Base-by-base conservation (phyloP, 768 basidiomycete genomes). In the Suillus ampliporus region DNA sequence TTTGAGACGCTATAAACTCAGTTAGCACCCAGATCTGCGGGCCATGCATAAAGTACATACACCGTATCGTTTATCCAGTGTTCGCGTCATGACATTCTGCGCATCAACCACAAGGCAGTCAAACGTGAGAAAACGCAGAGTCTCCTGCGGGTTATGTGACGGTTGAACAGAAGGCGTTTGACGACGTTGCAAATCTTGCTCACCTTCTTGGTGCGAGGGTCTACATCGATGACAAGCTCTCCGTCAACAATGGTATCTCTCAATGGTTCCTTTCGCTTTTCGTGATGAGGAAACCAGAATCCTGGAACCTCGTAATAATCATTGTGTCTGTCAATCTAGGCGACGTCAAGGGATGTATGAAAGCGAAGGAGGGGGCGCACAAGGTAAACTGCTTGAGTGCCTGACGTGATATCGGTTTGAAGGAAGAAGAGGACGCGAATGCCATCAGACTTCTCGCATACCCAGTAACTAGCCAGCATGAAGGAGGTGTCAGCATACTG, bases 361-460 rank as follows among this genome's bases (percentile, higher is more conserved):
- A 50, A 7, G 17, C 35, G 63, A 40, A 58, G 50, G 44, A 61
- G 59, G 41, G 57, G 48, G 77, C 90, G 67, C 67, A 97, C 97
- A 34, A 98, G 82, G 77, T 87, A 97, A 4, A 91, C 86, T 44
- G 72, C 74, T 74, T 91, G 90, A 54, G 77, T 81, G 67, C 80
- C 79, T 58, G 83, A 68, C 38, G 75, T 67, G 53, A 77, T 69
- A 79, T 90, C 82, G 57, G 89, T 84, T 74, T 84, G 80, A 56
- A 99, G 84, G 62, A 97, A 79, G 57, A 99, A 85, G 34, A 99
- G 81, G 44, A 99, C 92, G 40, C 97, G 88, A 57, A 99, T 74
- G 14, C 97, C 97, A 72, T 99, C 97, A 14, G 94, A 97, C 80
- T 99, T 99, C 80, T 99, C 97, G 78, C 95, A 97, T 47, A 99